A percentile compares a stretch with the other conserved stretches of the same genome.
These are phyloP conservation scores for Vaccinium macrocarpon DNA, from an alignment of 148 eudicot genomes.

Conservation along the genomic window DNA sequence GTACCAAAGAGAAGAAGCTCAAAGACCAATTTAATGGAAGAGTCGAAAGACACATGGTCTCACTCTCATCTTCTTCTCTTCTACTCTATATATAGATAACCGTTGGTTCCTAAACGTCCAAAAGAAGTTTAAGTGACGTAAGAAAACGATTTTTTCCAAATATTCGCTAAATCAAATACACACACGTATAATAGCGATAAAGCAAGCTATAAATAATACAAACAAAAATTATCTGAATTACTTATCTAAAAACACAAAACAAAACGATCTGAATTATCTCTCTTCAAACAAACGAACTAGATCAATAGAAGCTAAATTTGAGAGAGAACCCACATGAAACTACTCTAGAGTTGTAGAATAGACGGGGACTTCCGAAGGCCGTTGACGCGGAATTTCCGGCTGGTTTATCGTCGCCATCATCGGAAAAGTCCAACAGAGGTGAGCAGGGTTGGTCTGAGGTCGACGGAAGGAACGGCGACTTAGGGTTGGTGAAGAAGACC, in stretches of 20 bases:
- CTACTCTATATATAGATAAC: neutral
- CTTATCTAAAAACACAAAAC: neutral
- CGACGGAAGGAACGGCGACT: slow-evolving; percentile 38
- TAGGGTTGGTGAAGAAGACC: slow-evolving; percentile 32
- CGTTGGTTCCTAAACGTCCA: slow-evolving; percentile 6
- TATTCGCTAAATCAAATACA: neutral
- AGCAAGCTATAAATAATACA: neutral
- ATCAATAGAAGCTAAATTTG: neutral
- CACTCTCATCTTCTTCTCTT: neutral
- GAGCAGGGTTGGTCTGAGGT: slow-evolving; percentile 66
- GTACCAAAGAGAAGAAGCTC: neutral
- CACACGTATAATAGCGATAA: neutral
- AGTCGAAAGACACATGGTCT: neutral
- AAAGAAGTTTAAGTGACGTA: neutral
- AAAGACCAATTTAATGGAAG: neutral
- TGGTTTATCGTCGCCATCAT: slow-evolving; percentile 29
- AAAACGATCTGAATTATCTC: neutral
- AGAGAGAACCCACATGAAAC: slow-evolving; percentile 32
- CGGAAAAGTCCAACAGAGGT: slow-evolving; percentile 62
- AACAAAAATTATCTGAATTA: neutral
- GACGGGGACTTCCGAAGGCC: slow-evolving; percentile 16
- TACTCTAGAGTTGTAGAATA: slow-evolving; percentile 32
- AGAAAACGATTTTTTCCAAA: neutral
- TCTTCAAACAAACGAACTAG: neutral
- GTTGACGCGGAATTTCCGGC: slow-evolving; percentile 19